These are phyloP conservation scores for Alternaria alternata DNA, from an alignment of 2,329 filamentous ascomycete species.

Conservation along the genomic window DNA sequence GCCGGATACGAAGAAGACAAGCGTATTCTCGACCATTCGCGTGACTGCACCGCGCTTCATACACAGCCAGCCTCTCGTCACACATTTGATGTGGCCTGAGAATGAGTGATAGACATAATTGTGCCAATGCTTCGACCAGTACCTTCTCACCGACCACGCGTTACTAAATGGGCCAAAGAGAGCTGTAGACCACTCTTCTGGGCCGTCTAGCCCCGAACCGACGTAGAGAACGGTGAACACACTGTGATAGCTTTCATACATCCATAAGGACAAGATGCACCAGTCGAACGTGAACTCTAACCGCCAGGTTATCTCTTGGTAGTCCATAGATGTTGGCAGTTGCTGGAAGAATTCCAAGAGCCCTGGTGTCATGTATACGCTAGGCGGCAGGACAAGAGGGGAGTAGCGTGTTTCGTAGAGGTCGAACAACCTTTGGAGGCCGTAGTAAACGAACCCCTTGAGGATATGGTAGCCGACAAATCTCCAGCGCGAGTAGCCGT, in stretches of 20 bases:
- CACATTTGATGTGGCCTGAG: constrained; percentile 20
- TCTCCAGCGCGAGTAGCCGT: constrained; percentile 8
- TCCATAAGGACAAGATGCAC: constrained; percentile 21
- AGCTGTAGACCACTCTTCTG: constrained; percentile 16
- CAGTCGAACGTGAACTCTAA: constrained; percentile 14
- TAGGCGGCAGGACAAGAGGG: not conserved
- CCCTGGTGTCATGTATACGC: not conserved
- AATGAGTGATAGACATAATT: constrained; percentile 29
- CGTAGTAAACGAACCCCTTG: not conserved
- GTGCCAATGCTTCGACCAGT: constrained; percentile 35
- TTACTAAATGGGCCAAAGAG: constrained; percentile 19
- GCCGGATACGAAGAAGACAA: constrained; percentile 30
- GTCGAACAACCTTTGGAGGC: not conserved
- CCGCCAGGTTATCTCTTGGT: constrained; percentile 7
- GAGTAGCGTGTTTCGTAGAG: not conserved
- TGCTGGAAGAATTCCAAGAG: constrained; percentile 11
- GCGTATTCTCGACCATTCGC: constrained; percentile 26
- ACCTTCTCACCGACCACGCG: constrained; percentile 22
- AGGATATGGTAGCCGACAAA: constrained; percentile 7
- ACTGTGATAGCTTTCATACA: constrained; percentile 25
- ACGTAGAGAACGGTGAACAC: constrained; percentile 22
- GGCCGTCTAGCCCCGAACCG: constrained; percentile 8
- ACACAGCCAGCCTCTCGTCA: constrained; percentile 22
- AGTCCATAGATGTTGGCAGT: constrained; percentile 10
- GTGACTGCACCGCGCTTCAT: constrained; percentile 8